Evolutionary conservation across 345 rosid genomes (phyloP).

Genomic region (Luvunga scandens): DNA sequence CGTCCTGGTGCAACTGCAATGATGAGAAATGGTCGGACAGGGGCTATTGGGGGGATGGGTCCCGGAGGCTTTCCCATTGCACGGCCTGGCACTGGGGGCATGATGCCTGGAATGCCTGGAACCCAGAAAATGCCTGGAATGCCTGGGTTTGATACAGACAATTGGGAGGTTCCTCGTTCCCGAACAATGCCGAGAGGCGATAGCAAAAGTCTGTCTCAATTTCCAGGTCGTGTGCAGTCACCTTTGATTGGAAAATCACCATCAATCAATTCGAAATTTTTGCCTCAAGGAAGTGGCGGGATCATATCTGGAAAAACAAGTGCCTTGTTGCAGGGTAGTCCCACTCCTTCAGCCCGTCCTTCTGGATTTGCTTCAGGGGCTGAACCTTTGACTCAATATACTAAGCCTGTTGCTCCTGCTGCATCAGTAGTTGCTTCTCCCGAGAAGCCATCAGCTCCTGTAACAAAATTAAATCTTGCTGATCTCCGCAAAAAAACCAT

Average conservation of each 20-base stretch:
- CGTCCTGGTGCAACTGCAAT: conserved; percentile 83
- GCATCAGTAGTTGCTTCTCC: conserved; percentile 22
- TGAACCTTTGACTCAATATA: conserved; percentile 17
- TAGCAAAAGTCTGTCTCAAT: conserved; percentile 27
- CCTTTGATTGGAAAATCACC: conserved; percentile 33
- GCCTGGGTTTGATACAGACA: conserved; percentile 54
- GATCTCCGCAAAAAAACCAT: conserved; percentile 49
- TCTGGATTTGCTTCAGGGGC: conserved; percentile 20
- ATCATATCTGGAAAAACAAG: conserved; percentile 30
- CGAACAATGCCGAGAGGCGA: conserved; percentile 59
- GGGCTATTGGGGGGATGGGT: conserved; percentile 29
- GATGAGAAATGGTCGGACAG: conserved; percentile 52
- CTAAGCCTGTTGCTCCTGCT: conserved; percentile 16
- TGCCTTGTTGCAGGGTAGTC: conserved; percentile 37
- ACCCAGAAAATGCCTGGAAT: conserved; percentile 70
- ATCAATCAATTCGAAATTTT: conserved; percentile 28
- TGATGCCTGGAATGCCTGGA: conserved; percentile 82
- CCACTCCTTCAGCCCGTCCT: conserved; percentile 24
- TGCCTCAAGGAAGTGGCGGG: conserved; percentile 37
- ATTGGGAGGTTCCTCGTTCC: conserved; percentile 60
- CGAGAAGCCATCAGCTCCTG: conserved; percentile 27
- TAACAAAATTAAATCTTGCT: conserved; percentile 23
- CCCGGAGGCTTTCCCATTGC: conserved; percentile 42
- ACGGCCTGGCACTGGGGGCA: conserved; percentile 61
- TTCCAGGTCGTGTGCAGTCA: conserved; percentile 34